These are phyloP conservation scores for Lentinula detonsa DNA, from an alignment of 768 basidiomycete species.

Conservation along the genomic window DNA sequence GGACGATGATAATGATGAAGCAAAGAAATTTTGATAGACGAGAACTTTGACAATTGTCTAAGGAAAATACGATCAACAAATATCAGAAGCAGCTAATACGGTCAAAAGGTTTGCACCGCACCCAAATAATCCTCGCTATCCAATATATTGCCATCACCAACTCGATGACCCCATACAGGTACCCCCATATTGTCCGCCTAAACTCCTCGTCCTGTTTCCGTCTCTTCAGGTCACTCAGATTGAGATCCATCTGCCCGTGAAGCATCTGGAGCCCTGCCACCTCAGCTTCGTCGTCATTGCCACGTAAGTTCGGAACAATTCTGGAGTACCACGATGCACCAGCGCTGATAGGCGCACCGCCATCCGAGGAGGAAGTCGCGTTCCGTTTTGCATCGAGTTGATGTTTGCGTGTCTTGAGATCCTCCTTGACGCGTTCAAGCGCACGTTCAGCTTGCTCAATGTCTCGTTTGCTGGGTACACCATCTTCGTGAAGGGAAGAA, in stretches of 20 bases:
- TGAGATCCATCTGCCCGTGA: constrained; percentile 60
- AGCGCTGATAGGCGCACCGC: constrained; percentile 6
- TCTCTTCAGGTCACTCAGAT: constrained; percentile 43
- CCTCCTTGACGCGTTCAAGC: constrained; percentile 52
- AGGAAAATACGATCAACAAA: not conserved
- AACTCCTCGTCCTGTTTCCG: constrained; percentile 45
- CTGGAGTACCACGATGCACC: constrained; percentile 42
- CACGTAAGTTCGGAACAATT: constrained; percentile 44
- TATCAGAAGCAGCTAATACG: not conserved
- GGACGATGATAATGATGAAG: constrained; percentile 20
- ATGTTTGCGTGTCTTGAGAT: constrained; percentile 34
- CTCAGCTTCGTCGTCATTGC: constrained; percentile 41
- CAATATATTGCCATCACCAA: constrained; percentile 64
- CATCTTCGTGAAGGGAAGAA: constrained; percentile 16
- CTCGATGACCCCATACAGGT: constrained; percentile 38
- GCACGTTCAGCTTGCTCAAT: constrained; percentile 52
- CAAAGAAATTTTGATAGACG: constrained; percentile 18
- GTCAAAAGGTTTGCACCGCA: constrained; percentile 22
- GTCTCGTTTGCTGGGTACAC: constrained; percentile 42
- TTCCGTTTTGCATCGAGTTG: constrained; percentile 23
- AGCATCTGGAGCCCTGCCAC: constrained; percentile 59
- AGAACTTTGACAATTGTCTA: constrained; percentile 52
- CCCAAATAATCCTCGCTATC: constrained; percentile 53
- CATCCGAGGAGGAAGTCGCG: constrained; percentile 11
- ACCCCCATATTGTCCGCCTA: constrained; percentile 49